These are phyloP conservation scores for Yueomyces sp. DNA, from an alignment of 805 yeast genomes.

Conservation along the genomic window DNA sequence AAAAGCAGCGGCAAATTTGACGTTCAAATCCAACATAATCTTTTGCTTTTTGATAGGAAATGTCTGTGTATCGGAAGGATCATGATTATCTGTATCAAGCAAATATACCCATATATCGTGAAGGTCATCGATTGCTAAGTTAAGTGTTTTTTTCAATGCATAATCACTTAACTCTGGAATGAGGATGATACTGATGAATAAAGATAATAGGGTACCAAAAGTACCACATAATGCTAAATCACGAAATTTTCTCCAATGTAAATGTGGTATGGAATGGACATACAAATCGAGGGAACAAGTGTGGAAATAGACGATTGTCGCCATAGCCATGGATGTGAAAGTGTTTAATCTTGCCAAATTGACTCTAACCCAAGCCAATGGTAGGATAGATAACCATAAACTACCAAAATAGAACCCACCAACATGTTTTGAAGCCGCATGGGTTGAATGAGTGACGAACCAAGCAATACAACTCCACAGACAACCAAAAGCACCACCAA, in stretches of 20 bases:
- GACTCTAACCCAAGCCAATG: slow-evolving; percentile 30
- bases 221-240: slow-evolving; percentile 33
- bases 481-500: slow-evolving; percentile 30
- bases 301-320: slow-evolving; percentile 26
- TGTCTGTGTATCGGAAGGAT: too few relatives aligned
- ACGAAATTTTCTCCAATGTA: slow-evolving; percentile 27
- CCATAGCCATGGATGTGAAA: slow-evolving; percentile 23
- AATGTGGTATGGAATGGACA: slow-evolving; percentile 2
- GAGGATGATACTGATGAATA: slow-evolving; percentile 23
- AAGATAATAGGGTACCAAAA: slow-evolving; percentile 29
- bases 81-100: slow-evolving; percentile 5
- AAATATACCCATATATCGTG: slow-evolving; percentile 11
- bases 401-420: slow-evolving; percentile 36
- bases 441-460: slow-evolving; percentile 28
- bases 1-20: too few relatives aligned
- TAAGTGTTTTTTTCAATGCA: slow-evolving; percentile 17
- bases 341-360: slow-evolving; percentile 29
- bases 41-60: too few relatives aligned
- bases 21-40: too few relatives aligned
- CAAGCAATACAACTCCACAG: slow-evolving; percentile 34
- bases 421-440: slow-evolving; percentile 28
- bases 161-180: slow-evolving; percentile 32
- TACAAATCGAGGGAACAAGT: slow-evolving; percentile 13
- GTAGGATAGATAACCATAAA: slow-evolving; percentile 25
- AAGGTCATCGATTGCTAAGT: slow-evolving; percentile 10